A percentile compares a stretch with the other conserved stretches of the same genome.
Evolutionary conservation across 306 rosid species (phyloP).

Genomic region (Pterocarpus macrocarpus): DNA sequence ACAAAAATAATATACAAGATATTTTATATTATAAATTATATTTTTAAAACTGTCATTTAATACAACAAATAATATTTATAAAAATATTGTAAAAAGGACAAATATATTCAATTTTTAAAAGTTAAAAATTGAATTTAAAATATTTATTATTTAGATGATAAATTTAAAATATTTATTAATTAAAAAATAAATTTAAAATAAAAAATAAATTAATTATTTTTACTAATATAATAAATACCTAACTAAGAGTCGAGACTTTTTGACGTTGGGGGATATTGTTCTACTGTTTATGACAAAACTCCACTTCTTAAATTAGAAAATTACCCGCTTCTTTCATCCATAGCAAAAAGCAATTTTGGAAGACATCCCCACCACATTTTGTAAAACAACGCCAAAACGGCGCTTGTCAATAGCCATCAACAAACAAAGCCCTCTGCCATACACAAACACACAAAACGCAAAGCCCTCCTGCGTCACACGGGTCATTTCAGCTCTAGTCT

Average conservation of each 20-base stretch:
- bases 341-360: neutral
- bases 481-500: constrained; percentile 33
- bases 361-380: neutral
- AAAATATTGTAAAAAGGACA: too few relatives aligned
- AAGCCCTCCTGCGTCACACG: constrained; percentile 38
- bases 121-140: too few relatives aligned
- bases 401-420: constrained; percentile 53
- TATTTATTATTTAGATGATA: too few relatives aligned
- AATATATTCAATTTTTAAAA: too few relatives aligned
- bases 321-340: neutral
- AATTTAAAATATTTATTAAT: too few relatives aligned
- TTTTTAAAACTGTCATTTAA: too few relatives aligned
- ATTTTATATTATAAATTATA: too few relatives aligned
- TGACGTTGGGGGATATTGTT: neutral
- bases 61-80: too few relatives aligned
- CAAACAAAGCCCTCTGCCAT: constrained; percentile 26
- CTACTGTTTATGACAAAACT: neutral
- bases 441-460: constrained; percentile 31
- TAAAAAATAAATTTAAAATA: too few relatives aligned
- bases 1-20: too few relatives aligned
- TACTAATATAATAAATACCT: neutral
- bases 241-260: neutral
- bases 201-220: too few relatives aligned
- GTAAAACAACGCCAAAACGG: constrained; percentile 55
- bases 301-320: neutral